Base-by-base conservation (phyloP, 148 eudicot genomes). In the Vaccinium vitisidaea region DNA sequence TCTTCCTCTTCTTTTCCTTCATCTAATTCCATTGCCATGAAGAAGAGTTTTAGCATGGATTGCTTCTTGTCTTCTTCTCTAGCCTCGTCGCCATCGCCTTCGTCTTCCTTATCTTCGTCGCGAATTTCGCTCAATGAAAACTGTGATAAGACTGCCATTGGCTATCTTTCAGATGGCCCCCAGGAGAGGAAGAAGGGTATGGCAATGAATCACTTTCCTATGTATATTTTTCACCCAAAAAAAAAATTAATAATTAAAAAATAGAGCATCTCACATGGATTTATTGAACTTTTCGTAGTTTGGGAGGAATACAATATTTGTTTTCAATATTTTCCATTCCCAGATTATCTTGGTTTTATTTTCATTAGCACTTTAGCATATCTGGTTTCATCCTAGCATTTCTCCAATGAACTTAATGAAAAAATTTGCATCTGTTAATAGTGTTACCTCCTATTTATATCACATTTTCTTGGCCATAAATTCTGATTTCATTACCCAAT, bases 121-220 rank as follows among this genome's bases (percentile, higher is more conserved):
- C 78, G 70, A n/a, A 61, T 85, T 27, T 88, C 85, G 32, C 27
- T 87, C 75, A 80, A 67, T n/a, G 86, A 87, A 81, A 82, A 23
- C 21, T 61, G 85, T 4, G 90, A 88, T 25, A 88, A 90, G 86
- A 32, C 84, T 46, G 52, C 86, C 12, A 56, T 46, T 1, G 91
- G 89, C 18, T 90, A 87, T 86, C 85, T 90, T 50, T 90, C 92
- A 2, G 90, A 89, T 78, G 92, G 88, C 19, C 87, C 80, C 53
- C 91, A 82, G 15, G 94, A 91, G 77, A 87, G 92, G 63, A 92
- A 89, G 79, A 92, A 92, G 77, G 93, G 94, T 92, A 83, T 5
- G 52, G 4, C 0, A 49, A 7, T 43, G 7, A 10, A 16, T 36
- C 9, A 14, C 58, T 78, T 53, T 54, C 53, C 43, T 12, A 4